Conservation (phyloP, 768 basidiomycete genomes). For the Mycena rosella region DNA sequence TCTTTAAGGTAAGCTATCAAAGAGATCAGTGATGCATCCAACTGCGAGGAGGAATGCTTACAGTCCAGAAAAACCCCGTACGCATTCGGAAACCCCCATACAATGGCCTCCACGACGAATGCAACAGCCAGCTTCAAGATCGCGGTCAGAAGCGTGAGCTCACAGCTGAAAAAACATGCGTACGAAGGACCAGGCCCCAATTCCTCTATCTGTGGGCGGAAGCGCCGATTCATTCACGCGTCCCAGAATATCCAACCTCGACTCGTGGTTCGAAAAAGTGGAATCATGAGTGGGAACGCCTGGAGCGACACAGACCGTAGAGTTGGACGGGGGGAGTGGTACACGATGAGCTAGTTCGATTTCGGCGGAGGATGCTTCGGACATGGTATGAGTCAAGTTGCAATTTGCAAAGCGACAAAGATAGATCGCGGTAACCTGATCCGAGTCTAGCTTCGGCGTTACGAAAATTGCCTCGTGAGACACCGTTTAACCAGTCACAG, state of each 20-base stretch:
- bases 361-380: background rate
- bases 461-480: too few relatives aligned
- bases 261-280: background rate
- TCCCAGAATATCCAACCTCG: background rate
- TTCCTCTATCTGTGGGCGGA: constrained; percentile 40
- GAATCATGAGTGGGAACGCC: background rate
- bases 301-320: constrained; percentile 1
- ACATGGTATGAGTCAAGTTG: background rate
- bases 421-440: too few relatives aligned
- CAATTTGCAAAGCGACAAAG: background rate
- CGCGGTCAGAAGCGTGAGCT: background rate
- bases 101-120: constrained; percentile 43
- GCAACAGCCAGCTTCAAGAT: constrained; percentile 40
- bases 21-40: background rate
- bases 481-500: too few relatives aligned
- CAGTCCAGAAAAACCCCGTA: constrained; percentile 47
- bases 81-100: constrained; percentile 47
- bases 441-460: too few relatives aligned
- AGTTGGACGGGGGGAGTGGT: constrained; percentile 28
- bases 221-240: constrained; percentile 23
- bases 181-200: constrained; percentile 46
- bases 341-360: constrained; percentile 29
- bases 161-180: background rate
- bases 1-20: constrained; percentile 42
- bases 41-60: constrained; percentile 2